A percentile compares a stretch with the other conserved stretches of the same genome.
phyloP scores from a whole-genome alignment of 148 eudicot genomes.

The Rheum nobile region DNA sequence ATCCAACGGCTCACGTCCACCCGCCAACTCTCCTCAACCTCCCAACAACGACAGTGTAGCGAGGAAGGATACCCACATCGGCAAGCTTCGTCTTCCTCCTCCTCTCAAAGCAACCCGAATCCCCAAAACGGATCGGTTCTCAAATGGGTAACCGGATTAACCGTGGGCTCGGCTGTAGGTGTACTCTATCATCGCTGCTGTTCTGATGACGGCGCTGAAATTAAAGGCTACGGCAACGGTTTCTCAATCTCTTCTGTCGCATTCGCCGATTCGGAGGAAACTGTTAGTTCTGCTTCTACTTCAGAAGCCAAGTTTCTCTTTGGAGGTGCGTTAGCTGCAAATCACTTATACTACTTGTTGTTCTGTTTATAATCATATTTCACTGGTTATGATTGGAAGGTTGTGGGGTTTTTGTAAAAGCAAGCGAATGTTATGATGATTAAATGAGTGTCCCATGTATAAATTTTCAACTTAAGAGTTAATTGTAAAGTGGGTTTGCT shows the following conservation, averaged over 20 bases:
- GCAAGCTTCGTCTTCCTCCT: background rate
- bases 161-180: background rate
- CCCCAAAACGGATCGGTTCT: background rate
- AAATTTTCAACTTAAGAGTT: background rate
- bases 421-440: background rate
- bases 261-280: background rate
- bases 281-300: background rate
- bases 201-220: background rate
- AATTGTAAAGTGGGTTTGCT: background rate
- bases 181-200: background rate
- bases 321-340: slow-evolving; percentile 2
- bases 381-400: background rate
- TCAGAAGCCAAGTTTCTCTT: slow-evolving; percentile 3
- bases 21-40: background rate
- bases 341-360: background rate
- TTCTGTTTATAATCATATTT: background rate
- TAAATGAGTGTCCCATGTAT: background rate
- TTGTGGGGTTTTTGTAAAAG: background rate
- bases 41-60: background rate
- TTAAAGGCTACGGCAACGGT: background rate
- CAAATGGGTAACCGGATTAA: background rate
- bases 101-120: background rate
- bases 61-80: background rate
- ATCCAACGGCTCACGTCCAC: background rate
- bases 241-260: background rate